Conservation (phyloP, 1,284 basidiomycete species). For the Uromyces viciae-fabae region DNA sequence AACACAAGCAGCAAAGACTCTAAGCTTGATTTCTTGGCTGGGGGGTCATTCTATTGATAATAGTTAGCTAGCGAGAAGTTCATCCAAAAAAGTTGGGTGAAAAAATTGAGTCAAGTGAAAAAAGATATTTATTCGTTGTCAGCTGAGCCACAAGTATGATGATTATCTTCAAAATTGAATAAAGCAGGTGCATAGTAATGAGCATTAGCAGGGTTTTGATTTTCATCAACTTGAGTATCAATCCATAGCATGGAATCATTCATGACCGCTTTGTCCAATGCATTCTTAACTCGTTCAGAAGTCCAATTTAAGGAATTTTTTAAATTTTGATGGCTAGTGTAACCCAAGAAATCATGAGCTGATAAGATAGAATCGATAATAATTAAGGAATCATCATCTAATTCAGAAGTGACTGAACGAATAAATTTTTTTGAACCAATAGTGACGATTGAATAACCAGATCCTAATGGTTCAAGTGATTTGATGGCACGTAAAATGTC, state of each 20-base stretch:
- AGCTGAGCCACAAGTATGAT: no score
- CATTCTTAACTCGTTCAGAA: constrained; percentile 68
- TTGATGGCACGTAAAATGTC: constrained; percentile 82
- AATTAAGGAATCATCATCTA: constrained; percentile 55
- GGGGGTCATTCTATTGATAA: no score
- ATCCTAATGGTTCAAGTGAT: constrained; percentile 77
- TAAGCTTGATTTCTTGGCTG: no score
- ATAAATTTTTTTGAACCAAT: constrained; percentile 60
- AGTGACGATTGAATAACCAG: constrained; percentile 80
- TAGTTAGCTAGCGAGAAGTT: no score
- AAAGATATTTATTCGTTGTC: no score
- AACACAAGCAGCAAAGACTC: no score
- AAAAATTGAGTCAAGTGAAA: no score
- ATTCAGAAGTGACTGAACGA: constrained; percentile 54
- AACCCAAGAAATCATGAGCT: constrained; percentile 63
- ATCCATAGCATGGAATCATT: constrained; percentile 91
- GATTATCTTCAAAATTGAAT: constrained; percentile 21
- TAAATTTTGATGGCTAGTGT: constrained; percentile 64
- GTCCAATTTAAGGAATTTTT: constrained; percentile 68
- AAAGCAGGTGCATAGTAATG: constrained; percentile 59
- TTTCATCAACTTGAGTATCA: constrained; percentile 71
- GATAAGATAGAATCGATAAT: constrained; percentile 51
- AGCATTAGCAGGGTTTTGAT: no score
- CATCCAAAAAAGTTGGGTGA: no score
- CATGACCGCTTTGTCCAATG: constrained; percentile 81